Base-by-base conservation (phyloP, 2,329 filamentous ascomycete genomes). In the Magnaporthales sp. region DNA sequence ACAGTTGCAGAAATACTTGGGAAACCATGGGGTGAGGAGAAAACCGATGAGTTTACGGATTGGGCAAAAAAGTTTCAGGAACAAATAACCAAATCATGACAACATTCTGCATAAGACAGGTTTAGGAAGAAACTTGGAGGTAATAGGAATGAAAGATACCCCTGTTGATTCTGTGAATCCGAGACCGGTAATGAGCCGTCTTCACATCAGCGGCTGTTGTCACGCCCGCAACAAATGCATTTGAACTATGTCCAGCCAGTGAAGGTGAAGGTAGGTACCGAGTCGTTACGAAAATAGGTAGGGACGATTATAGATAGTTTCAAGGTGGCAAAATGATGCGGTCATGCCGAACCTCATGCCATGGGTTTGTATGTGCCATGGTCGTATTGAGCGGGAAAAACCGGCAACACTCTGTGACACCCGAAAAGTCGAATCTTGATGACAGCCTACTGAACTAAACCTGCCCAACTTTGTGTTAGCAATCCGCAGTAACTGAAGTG, bases 11-110 rank as follows among this genome's bases (percentile, higher is more conserved):
- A 85, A 67, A 73, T 89, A 63, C 76, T 91, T 13, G 79, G 80
- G 64, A 78, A 81, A 67, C 81, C 82, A 24, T 93, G 91, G 90
- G 61, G 29, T 10, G 77, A 84, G 2, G 88, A 84, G 0, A 77
- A 83, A 62, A 81, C 85, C 22, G 93, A 97, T 72, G 91, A 90
- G 72, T 96, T 96, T 73, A 90, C 88, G 0, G 80, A 84, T 19
- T 96, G 93, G 93, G 86, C 84, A n/a, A 80, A 79, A 11, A 84
- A 82, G 69, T 87, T 86, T 69, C 64, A 65, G n/a, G 51, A 27
- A n/a, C 46, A 65, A 54, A 65, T 65, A 27, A 65, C 51, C 26
- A 65, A 65, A 22, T 11, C 30, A 63, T 63, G 29, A 63, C 13
- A 60, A 46, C 38, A 46, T 46, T 7, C 7, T n/a, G 38, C 38